Evolutionary conservation across 345 rosid genomes (phyloP).

Genomic region (Ceriops tagal): DNA sequence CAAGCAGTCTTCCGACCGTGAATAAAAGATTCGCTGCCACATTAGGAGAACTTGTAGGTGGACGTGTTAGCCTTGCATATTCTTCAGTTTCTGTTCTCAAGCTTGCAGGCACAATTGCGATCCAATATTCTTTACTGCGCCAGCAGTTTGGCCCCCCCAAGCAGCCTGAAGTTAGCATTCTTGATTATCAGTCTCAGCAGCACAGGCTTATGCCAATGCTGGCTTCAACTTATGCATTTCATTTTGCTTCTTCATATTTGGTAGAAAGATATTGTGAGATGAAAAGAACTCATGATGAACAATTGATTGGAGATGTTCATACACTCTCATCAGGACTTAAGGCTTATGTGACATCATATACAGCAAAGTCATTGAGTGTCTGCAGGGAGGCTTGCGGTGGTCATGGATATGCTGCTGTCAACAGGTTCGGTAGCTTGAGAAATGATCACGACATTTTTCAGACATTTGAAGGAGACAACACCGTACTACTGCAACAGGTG

Average conservation of each 20-base stretch:
- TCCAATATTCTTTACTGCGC: constrained; percentile 80
- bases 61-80: constrained; percentile 87
- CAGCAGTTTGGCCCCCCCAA: constrained; percentile 97
- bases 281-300: constrained; percentile 76
- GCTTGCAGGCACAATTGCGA: constrained; percentile 74
- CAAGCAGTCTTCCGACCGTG: constrained; percentile 85
- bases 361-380: constrained; percentile 74
- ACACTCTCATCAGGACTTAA: constrained; percentile 96
- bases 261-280: constrained; percentile 77
- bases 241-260: constrained; percentile 71
- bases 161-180: constrained; percentile 94
- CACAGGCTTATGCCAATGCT: constrained; percentile 99
- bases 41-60: constrained; percentile 97
- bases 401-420: constrained; percentile 99
- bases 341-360: constrained; percentile 86
- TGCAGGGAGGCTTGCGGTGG: constrained; percentile 99
- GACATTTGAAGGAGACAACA: constrained; percentile 99
- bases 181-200: constrained; percentile 98
- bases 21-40: constrained; percentile 95
- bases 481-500: constrained; percentile 96
- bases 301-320: constrained; percentile 86
- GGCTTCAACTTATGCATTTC: constrained; percentile 91
- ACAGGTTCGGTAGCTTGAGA: constrained; percentile 92
- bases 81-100: constrained; percentile 87
- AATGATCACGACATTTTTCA: constrained; percentile 97